Evolutionary conservation across 306 rosid species (phyloP).

Genomic region (Malus orientalis): DNA sequence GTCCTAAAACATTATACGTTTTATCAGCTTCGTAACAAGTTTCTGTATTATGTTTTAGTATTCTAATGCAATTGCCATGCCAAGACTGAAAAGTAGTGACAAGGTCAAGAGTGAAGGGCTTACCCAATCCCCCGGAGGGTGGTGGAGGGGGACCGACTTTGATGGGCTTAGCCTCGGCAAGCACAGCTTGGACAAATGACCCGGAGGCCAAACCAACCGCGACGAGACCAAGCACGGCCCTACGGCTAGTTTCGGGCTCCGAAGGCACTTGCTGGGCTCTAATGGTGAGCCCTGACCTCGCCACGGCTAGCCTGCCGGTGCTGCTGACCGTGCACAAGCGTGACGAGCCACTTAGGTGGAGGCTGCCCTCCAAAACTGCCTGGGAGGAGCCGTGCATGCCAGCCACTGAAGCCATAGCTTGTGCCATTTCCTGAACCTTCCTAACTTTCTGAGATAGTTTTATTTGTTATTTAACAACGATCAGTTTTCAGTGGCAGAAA

Average conservation of each 20-base stretch:
- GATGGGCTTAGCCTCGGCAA: conserved; percentile 82
- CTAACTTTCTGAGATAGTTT: neutral
- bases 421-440: conserved; percentile 45
- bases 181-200: conserved; percentile 78
- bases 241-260: conserved; percentile 59
- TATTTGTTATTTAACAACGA: neutral
- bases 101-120: conserved; percentile 11
- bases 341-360: conserved; percentile 49
- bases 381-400: conserved; percentile 71
- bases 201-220: conserved; percentile 77
- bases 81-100: neutral
- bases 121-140: conserved; percentile 94
- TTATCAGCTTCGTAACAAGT: neutral
- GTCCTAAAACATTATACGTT: too few species aligned
- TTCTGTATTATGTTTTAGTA: neutral
- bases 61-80: neutral
- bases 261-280: conserved; percentile 51
- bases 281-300: conserved; percentile 36
- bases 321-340: conserved; percentile 32
- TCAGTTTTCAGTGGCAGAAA: conserved; percentile 2
- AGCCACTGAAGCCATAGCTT: conserved; percentile 89
- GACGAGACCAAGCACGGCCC: conserved; percentile 69
- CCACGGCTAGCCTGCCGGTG: conserved; percentile 28
- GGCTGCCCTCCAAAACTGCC: conserved; percentile 68
- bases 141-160: conserved; percentile 86